A percentile compares a stretch with the other conserved stretches of the same genome.
These are phyloP conservation scores for Ophiostoma himal-ulmi DNA, from an alignment of 2,329 filamentous ascomycete genomes.

Conservation along the genomic window DNA sequence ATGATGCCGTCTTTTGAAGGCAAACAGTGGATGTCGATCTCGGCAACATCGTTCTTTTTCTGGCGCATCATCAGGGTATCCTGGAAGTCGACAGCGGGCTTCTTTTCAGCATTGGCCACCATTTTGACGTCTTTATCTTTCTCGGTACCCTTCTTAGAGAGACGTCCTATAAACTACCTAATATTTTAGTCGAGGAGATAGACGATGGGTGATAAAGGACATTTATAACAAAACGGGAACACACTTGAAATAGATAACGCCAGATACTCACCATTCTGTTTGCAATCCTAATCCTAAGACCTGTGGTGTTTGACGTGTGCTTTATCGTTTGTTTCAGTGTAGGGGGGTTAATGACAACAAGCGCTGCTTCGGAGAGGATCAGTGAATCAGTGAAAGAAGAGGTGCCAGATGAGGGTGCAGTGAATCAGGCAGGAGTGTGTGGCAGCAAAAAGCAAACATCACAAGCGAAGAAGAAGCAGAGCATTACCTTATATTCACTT, in stretches of 20 bases:
- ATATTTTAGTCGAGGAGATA: not conserved
- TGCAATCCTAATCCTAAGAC: not conserved
- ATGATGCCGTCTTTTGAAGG: conserved; percentile 38
- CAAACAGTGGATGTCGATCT: conserved; percentile 26
- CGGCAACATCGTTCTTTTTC: not conserved
- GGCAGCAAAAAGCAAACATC: not conserved
- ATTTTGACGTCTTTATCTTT: not conserved
- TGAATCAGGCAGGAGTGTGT: not conserved
- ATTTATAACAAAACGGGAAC: not conserved
- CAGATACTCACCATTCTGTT: not conserved
- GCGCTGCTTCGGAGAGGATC: not conserved
- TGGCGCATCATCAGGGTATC: not conserved
- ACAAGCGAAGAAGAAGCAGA: not conserved
- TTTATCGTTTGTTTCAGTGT: not conserved
- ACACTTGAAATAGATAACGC: not conserved
- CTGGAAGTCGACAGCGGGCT: not conserved
- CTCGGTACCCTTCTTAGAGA: not conserved
- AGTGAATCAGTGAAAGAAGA: not conserved
- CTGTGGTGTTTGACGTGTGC: not conserved
- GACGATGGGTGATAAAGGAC: not conserved
- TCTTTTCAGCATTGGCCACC: not conserved
- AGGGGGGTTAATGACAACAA: not conserved
- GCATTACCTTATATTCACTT: not conserved
- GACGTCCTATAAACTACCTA: not conserved
- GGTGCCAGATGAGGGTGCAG: not conserved